Percentiles rank a stretch among this genome's conserved stretches.
phyloP scores from a whole-genome alignment of 2,329 filamentous ascomycete species.

The Byssothecium circinans region DNA sequence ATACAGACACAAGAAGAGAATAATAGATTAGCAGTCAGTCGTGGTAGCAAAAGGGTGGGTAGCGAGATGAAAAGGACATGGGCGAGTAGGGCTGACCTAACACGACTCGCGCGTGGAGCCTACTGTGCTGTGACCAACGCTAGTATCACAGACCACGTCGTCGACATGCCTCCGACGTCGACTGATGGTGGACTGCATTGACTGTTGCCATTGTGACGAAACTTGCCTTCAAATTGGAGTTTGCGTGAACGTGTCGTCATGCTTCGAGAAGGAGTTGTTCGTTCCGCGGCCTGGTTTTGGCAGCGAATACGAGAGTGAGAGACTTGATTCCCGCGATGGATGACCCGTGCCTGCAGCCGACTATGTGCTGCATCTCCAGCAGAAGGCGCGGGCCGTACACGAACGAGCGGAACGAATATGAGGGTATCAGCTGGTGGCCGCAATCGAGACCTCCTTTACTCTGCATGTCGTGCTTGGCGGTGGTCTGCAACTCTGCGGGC shows the following conservation, averaged over 20 bases:
- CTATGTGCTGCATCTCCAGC: no score
- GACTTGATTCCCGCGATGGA: no score
- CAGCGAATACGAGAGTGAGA: not conserved
- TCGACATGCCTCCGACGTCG: not conserved
- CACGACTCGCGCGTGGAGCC: not conserved
- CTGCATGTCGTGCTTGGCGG: not conserved
- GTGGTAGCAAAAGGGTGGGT: not conserved
- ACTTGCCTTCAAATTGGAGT: slow-evolving; percentile 1
- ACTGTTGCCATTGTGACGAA: not conserved
- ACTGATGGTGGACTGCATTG: not conserved
- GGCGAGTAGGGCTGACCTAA: slow-evolving; percentile 12
- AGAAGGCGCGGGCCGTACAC: not conserved
- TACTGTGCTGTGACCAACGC: not conserved
- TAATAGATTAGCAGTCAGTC: not conserved
- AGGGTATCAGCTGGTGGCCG: not conserved
- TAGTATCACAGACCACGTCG: slow-evolving; percentile 3
- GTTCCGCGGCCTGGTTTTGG: not conserved
- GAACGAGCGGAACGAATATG: not conserved
- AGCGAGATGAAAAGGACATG: slow-evolving; percentile 12
- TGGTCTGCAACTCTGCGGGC: not conserved
- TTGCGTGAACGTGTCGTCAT: no score
- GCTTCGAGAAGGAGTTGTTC: no score
- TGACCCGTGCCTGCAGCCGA: no score
- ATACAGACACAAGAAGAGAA: slow-evolving; percentile 9
- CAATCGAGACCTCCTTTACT: slow-evolving; percentile 1